Evolutionary conservation across 2,329 filamentous ascomycete genomes (phyloP), one percentile per base, ranked within the genome.

Genomic region (Rutstroemia sp.): DNA sequence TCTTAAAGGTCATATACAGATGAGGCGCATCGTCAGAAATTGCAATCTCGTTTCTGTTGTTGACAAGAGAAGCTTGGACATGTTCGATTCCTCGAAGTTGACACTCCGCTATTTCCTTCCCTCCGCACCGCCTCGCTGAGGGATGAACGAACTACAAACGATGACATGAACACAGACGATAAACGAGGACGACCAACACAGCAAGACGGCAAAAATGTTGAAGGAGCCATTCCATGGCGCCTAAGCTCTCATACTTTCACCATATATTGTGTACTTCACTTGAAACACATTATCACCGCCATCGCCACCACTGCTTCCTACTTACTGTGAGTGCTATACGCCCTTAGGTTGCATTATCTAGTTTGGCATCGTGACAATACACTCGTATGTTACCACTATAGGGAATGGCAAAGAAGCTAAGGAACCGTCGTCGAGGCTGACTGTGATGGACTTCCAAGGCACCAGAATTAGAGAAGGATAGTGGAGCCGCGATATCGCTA

Each of bases 51-150:
- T 55, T 55, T 51, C 39, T 27, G 9, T n/a, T 23, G 53, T 44
- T 45, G 42, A 38, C 39, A 45, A 37, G 48, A 37, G 47, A 45
- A 51, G 53, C 53, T 51, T 55, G 47, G 53, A 14, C 47, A 25
- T 8, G 17, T 37, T 37, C 19, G 27, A 51, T 21, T 16, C 19
- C 17, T 21, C 17, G 17, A 6, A 44, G 9, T 21, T 19, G 4
- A 16, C 16, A 8, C 44, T 47, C 19, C 3, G 14, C 19, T 7
- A 27, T 27, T 25, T 21, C 41, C 17, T 19, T 17, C 4, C 41
- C 30, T 34, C 30, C 30, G 23, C 23, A 23, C 23, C 10, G 30
- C 30, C 9, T 10, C 30, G 10, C 30, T 14, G 12, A 34, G 30
- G 10, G 10, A 34, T 34, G 30, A 12, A 34, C 12, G 30, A 12